Percentiles rank a stretch among this genome's conserved stretches.
Evolutionary conservation across 2,329 filamentous ascomycete genomes (phyloP).

Genomic region (Juglanconis sp.): DNA sequence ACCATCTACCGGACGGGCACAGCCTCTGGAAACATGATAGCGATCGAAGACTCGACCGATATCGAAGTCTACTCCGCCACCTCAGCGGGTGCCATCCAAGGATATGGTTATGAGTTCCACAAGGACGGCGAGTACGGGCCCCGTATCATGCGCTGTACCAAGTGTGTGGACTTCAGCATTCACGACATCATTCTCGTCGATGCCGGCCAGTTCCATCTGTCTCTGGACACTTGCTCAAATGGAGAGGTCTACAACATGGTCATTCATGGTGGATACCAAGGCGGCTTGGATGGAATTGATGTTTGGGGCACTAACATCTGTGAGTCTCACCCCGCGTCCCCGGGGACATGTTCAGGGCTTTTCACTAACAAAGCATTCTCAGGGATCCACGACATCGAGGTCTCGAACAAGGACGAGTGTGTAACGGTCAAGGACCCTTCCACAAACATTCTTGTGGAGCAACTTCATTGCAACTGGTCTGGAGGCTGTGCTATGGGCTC

Average conservation of each 20-base stretch:
- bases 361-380: slow-evolving; percentile 26
- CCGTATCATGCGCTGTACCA: slow-evolving; percentile 42
- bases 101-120: slow-evolving; percentile 44
- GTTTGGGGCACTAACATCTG: slow-evolving; percentile 52
- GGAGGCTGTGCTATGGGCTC: slow-evolving; percentile 53
- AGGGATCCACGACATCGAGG: slow-evolving; percentile 54
- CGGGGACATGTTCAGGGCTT: slow-evolving; percentile 48
- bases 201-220: slow-evolving; percentile 27
- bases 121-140: slow-evolving; percentile 32
- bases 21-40: slow-evolving; percentile 25
- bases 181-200: slow-evolving; percentile 49
- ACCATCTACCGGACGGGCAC: slow-evolving; percentile 25
- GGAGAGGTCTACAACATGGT: slow-evolving; percentile 54
- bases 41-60: slow-evolving; percentile 31
- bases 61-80: slow-evolving; percentile 44
- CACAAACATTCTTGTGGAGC: slow-evolving; percentile 55
- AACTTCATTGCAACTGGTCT: slow-evolving; percentile 61
- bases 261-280: slow-evolving; percentile 47
- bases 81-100: slow-evolving; percentile 47
- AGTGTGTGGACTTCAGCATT: slow-evolving; percentile 42
- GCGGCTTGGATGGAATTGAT: slow-evolving; percentile 55
- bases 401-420: slow-evolving; percentile 58
- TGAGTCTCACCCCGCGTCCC: slow-evolving; percentile 26
- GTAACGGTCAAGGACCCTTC: slow-evolving; percentile 38
- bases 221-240: slow-evolving; percentile 34